phyloP scores from a whole-genome alignment of 1,284 basidiomycete genomes.

The Cutaneotrichosporon cutaneum region DNA sequence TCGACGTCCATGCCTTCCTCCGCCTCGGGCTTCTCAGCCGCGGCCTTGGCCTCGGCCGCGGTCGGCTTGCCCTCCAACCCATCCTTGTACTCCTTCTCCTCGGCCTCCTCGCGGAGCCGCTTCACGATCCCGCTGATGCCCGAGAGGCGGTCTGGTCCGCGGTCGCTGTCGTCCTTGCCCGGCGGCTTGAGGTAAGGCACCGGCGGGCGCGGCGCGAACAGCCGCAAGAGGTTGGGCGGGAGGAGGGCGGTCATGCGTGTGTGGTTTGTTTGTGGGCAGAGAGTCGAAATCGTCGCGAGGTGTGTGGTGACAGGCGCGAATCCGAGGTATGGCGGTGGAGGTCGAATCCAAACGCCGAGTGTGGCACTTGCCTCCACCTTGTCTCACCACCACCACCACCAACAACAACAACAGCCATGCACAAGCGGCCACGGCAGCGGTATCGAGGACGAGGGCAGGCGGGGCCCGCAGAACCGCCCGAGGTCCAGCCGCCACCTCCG shows the following conservation, averaged over 20 bases:
- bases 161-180: conserved; percentile 73
- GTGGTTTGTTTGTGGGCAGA: not conserved
- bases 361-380: not conserved
- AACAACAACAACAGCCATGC: not conserved
- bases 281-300: not conserved
- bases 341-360: not conserved
- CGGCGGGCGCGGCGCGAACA: conserved; percentile 87
- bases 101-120: conserved; percentile 72
- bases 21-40: conserved; percentile 48
- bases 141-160: conserved; percentile 65
- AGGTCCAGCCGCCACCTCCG: not conserved
- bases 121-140: conserved; percentile 73
- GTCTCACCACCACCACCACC: not conserved
- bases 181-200: conserved; percentile 79
- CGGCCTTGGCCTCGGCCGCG: conserved; percentile 17
- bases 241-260: conserved; percentile 69
- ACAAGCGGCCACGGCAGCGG: not conserved
- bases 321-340: not conserved
- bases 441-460: not conserved
- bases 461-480: not conserved
- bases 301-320: not conserved
- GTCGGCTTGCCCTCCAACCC: conserved; percentile 53
- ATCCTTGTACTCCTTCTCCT: conserved; percentile 56
- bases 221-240: conserved; percentile 88
- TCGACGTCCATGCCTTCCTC: conserved; percentile 38